These are phyloP conservation scores for Capsicum baccatum DNA, from an alignment of 257 asterid genomes.

Conservation along the genomic window DNA sequence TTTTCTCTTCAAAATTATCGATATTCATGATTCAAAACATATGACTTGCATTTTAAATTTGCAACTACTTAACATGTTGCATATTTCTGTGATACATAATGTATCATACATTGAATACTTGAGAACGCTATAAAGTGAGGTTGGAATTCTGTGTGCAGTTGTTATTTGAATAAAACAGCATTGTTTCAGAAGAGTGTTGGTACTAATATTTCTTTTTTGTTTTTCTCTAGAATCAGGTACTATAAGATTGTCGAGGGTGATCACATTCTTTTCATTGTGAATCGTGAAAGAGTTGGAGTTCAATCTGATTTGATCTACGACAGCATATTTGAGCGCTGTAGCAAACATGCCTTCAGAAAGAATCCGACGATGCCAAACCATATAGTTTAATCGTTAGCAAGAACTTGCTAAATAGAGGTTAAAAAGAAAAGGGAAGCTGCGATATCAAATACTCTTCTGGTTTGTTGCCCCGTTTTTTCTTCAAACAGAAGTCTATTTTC, in stretches of 20 bases:
- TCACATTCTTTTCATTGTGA: constrained; percentile 86
- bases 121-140: background rate
- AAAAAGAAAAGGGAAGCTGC: background rate
- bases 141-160: background rate
- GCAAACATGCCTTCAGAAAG: constrained; percentile 81
- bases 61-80: background rate
- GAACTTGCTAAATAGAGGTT: background rate
- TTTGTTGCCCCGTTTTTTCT: background rate
- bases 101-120: background rate
- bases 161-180: background rate
- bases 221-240: constrained; percentile 58
- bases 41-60: background rate
- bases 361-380: constrained; percentile 66
- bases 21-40: background rate
- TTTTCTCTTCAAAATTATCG: background rate
- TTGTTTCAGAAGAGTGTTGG: background rate
- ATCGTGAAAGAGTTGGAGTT: constrained; percentile 91
- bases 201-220: background rate
- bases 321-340: constrained; percentile 89
- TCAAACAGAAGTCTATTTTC: background rate
- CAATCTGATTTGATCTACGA: constrained; percentile 90
- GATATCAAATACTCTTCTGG: background rate
- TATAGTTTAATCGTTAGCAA: constrained; percentile 37
- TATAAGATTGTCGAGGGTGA: constrained; percentile 96
- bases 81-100: background rate